Conservation (phyloP, 1,139 yeast genomes). For the Magnusiomyces suaveolens region DNA sequence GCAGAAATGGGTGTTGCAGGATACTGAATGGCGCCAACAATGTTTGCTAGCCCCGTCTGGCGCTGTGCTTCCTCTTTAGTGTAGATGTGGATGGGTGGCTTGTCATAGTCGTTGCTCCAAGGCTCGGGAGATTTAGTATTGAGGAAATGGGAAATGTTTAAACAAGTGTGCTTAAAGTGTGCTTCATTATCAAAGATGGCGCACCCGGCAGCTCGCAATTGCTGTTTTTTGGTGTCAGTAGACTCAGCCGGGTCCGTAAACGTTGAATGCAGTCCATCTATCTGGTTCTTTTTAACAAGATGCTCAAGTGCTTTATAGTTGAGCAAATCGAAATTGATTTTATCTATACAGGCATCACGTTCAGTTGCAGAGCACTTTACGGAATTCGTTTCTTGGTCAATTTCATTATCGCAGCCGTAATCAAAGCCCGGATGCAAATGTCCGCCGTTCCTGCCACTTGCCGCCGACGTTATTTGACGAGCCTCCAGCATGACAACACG, state of each 20-base stretch:
- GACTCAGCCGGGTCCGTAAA: conserved; percentile 16
- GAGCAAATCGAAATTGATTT: conserved; percentile 18
- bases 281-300: conserved; percentile 26
- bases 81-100: conserved; percentile 10
- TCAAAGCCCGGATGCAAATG: conserved; percentile 36
- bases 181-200: conserved; percentile 21
- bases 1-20: conserved; percentile 40
- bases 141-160: neutral
- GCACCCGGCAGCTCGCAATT: conserved; percentile 30
- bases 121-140: conserved; percentile 10
- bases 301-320: conserved; percentile 20
- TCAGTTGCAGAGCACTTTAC: conserved; percentile 5
- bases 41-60: conserved; percentile 16
- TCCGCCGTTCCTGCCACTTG: conserved; percentile 44
- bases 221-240: conserved; percentile 13
- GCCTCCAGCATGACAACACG: conserved; percentile 36
- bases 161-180: conserved; percentile 18
- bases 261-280: conserved; percentile 21
- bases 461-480: conserved; percentile 38
- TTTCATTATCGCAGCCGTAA: conserved; percentile 15
- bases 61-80: conserved; percentile 17
- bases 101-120: conserved; percentile 13
- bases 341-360: conserved; percentile 20
- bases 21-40: conserved; percentile 30
- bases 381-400: neutral